A percentile compares a stretch with the other conserved stretches of the same genome.
These are phyloP conservation scores for Globisporangium canariense DNA, from an alignment of 352 stramenopile species.

Conservation along the genomic window DNA sequence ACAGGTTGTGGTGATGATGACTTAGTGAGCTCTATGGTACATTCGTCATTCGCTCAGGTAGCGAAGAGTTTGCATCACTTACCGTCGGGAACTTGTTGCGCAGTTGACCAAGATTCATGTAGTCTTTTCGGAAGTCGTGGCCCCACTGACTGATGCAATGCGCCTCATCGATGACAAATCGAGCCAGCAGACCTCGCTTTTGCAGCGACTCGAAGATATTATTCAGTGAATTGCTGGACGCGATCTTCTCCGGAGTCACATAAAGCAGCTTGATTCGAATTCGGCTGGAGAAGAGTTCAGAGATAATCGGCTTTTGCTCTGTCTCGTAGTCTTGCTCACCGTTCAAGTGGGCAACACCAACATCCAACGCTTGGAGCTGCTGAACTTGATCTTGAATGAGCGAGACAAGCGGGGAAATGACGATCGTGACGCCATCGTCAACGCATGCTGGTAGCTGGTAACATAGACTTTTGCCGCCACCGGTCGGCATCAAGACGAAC, in stretches of 20 bases:
- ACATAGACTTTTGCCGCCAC: conserved; percentile 98
- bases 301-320: conserved; percentile 85
- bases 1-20: background rate
- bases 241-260: conserved; percentile 98
- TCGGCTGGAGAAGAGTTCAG: conserved; percentile 76
- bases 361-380: conserved; percentile 90
- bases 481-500: conserved; percentile 99
- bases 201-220: conserved; percentile 84
- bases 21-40: background rate
- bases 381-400: conserved; percentile 99
- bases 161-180: conserved; percentile 96
- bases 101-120: conserved; percentile 92
- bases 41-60: background rate
- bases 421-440: conserved; percentile 92
- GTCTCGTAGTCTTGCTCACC: conserved; percentile 87
- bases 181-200: conserved; percentile 84
- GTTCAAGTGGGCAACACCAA: conserved; percentile 86
- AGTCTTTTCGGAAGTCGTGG: conserved; percentile 99
- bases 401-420: conserved; percentile 98
- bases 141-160: conserved; percentile 99
- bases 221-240: conserved; percentile 79
- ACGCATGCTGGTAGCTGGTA: conserved; percentile 94
- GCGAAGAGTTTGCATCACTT: background rate
- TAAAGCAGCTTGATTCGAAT: conserved; percentile 97
- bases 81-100: conserved; percentile 92